A percentile compares a stretch with the other conserved stretches of the same genome.
These are phyloP conservation scores for Astrocystis sublimbata DNA, from an alignment of 495 filamentous ascomycete genomes.

Conservation along the genomic window DNA sequence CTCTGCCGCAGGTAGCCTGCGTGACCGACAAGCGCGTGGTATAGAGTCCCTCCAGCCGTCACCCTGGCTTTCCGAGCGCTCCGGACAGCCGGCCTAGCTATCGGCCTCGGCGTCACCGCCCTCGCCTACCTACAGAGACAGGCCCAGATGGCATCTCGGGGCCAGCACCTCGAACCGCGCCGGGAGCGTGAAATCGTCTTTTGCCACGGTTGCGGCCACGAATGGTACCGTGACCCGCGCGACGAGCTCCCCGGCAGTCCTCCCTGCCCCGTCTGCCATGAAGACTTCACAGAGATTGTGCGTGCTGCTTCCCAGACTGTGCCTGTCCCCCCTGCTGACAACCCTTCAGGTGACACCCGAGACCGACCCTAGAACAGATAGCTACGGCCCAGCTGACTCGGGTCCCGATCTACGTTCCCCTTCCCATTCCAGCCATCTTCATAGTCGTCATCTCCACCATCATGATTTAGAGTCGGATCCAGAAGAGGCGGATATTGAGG, in stretches of 20 bases:
- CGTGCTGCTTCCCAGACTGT: slow-evolving; percentile 27
- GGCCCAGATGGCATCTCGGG: slow-evolving; percentile 38
- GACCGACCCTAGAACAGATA: slow-evolving; percentile 42
- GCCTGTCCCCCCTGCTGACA: slow-evolving; percentile 9
- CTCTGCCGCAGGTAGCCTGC: neutral
- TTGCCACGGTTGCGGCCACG: slow-evolving; percentile 76
- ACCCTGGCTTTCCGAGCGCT: slow-evolving; percentile 51
- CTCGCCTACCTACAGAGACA: slow-evolving; percentile 43
- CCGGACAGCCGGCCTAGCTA: slow-evolving; percentile 48
- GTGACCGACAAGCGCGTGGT: neutral
- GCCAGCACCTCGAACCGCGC: slow-evolving; percentile 45
- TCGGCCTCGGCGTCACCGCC: slow-evolving; percentile 52
- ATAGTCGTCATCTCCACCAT: slow-evolving; percentile 39
- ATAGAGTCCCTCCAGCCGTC: slow-evolving; percentile 11
- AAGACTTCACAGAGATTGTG: slow-evolving; percentile 86
- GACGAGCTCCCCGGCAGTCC: slow-evolving; percentile 59
- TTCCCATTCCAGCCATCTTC: slow-evolving; percentile 29
- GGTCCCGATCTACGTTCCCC: slow-evolving; percentile 33
- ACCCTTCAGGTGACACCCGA: slow-evolving; percentile 37
- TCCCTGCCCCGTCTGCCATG: slow-evolving; percentile 71
- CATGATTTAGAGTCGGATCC: slow-evolving; percentile 47
- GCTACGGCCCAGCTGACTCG: slow-evolving; percentile 37
- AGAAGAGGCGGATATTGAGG: slow-evolving; percentile 50
- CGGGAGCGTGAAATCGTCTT: slow-evolving; percentile 66
- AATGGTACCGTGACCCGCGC: slow-evolving; percentile 73